These are phyloP conservation scores for Incumbomyces lentus DNA, from an alignment of 2,329 filamentous ascomycete genomes.

Conservation along the genomic window DNA sequence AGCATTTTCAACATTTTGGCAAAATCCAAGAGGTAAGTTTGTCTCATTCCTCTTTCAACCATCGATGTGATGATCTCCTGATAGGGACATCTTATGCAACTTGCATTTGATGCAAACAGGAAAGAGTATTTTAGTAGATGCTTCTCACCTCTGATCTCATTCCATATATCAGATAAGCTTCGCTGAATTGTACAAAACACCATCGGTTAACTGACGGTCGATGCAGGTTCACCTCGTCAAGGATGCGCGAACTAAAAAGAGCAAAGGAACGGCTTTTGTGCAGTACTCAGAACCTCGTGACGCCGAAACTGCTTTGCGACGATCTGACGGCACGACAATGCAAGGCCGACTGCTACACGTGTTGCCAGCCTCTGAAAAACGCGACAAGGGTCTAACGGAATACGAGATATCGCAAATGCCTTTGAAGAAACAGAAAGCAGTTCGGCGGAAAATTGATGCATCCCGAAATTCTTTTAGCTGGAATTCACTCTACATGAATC, in stretches of 20 bases:
- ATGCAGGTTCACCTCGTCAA: constrained; percentile 74
- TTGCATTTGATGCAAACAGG: constrained; percentile 79
- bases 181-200: no score
- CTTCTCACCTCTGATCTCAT: constrained; percentile 68
- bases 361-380: constrained; percentile 72
- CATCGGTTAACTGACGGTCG: no score
- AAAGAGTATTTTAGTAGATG: constrained; percentile 99
- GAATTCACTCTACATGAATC: constrained; percentile 99
- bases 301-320: constrained; percentile 68
- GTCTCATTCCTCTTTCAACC: constrained; percentile 12
- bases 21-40: constrained; percentile 70
- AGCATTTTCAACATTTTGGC: constrained; percentile 61
- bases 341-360: constrained; percentile 89
- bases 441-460: constrained; percentile 74
- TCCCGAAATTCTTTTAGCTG: constrained; percentile 77
- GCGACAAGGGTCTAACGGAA: constrained; percentile 73
- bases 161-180: constrained; percentile 7
- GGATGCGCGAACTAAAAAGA: constrained; percentile 56
- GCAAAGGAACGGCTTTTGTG: constrained; percentile 85
- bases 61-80: constrained; percentile 78
- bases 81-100: constrained; percentile 99
- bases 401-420: constrained; percentile 83
- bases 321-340: constrained; percentile 74
- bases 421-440: constrained; percentile 85
- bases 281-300: constrained; percentile 62